A percentile compares a stretch with the other conserved stretches of the same genome.
phyloP scores from a whole-genome alignment of 306 rosid species.

The Dalbergia cochinchinensis region DNA sequence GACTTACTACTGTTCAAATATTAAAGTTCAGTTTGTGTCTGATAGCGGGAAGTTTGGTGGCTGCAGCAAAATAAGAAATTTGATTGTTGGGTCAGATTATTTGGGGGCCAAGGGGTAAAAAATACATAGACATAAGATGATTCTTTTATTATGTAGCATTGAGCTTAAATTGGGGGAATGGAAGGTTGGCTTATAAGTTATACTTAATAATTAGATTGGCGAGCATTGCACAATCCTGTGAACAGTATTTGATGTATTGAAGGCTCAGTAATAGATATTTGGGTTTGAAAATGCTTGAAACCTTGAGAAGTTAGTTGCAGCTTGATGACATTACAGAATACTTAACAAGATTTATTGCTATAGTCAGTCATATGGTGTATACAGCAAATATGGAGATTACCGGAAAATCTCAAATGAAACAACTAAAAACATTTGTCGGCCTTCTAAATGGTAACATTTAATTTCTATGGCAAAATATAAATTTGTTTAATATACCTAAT shows the following conservation, averaged over 20 bases:
- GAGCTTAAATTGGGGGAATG: constrained; percentile 1
- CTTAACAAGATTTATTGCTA: not conserved
- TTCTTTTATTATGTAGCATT: not conserved
- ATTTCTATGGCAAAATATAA: constrained; percentile 7
- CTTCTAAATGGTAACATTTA: not conserved
- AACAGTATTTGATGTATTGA: constrained; percentile 17
- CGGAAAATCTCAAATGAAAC: not conserved
- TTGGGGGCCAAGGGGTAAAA: constrained; percentile 19
- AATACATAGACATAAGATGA: constrained; percentile 5
- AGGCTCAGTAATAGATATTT: constrained; percentile 18
- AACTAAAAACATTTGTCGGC: not conserved
- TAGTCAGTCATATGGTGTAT: not conserved
- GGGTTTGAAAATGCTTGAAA: constrained; percentile 14
- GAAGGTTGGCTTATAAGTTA: constrained; percentile 28
- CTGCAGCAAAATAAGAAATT: constrained; percentile 7
- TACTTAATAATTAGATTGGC: not conserved
- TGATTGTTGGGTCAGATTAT: constrained; percentile 34
- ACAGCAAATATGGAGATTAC: not conserved
- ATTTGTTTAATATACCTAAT: not conserved
- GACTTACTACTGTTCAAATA: not conserved
- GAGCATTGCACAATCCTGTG: constrained; percentile 11
- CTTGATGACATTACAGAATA: constrained; percentile 26
- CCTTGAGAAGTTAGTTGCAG: not conserved
- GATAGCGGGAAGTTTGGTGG: constrained; percentile 15
- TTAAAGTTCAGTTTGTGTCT: not conserved